phyloP scores from a whole-genome alignment of 2,329 filamentous ascomycete genomes.

The Akanthomyces uredinophilus region DNA sequence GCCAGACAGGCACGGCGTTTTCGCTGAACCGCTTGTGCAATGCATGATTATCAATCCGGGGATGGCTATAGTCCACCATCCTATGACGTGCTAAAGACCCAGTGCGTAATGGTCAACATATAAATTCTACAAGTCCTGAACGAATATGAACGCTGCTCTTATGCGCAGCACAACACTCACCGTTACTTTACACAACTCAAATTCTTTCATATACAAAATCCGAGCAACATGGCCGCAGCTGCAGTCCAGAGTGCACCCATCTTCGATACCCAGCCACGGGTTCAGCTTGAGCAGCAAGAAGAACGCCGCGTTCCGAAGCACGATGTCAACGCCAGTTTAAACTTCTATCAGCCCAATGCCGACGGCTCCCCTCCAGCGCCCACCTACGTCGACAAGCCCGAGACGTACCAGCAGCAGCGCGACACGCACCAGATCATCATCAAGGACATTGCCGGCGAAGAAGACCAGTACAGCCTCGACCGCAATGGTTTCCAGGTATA shows the following conservation, averaged over 20 bases:
- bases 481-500: constrained; percentile 34
- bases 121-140: not conserved
- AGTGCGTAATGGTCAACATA: constrained; percentile 3
- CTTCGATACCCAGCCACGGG: constrained; percentile 6
- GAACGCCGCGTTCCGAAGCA: constrained; percentile 13
- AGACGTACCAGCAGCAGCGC: constrained; percentile 29
- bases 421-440: constrained; percentile 28
- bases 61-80: constrained; percentile 11
- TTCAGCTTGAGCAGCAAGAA: constrained; percentile 8
- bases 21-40: not conserved
- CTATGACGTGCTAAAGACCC: constrained; percentile 23
- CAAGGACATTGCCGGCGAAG: constrained; percentile 31
- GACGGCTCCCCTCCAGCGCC: constrained; percentile 36
- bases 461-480: constrained; percentile 34
- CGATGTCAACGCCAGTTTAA: constrained; percentile 32
- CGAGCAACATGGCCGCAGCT: constrained; percentile 21
- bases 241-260: constrained; percentile 19
- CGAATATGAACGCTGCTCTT: not conserved
- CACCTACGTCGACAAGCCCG: constrained; percentile 29
- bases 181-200: no score
- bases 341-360: constrained; percentile 36
- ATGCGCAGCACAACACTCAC: no score
- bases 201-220: no score
- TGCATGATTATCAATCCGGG: constrained; percentile 23
- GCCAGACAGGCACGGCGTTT: not conserved